Percentiles rank a stretch among this genome's conserved stretches.
These are phyloP conservation scores for Pythium brachiatum DNA, from an alignment of 352 stramenopile genomes.

Conservation along the genomic window DNA sequence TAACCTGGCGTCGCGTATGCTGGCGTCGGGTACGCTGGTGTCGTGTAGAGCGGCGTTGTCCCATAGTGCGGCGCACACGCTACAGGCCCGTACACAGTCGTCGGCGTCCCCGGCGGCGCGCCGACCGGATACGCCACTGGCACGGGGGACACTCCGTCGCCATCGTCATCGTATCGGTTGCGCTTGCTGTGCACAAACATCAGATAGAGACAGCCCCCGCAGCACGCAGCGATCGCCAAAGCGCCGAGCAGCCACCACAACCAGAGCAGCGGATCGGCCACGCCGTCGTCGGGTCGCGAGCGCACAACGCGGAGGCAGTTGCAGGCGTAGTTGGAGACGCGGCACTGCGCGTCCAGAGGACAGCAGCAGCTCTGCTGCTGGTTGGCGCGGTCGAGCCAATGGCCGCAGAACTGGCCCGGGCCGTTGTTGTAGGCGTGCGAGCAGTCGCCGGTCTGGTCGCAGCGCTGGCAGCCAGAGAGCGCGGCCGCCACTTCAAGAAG, in stretches of 20 bases:
- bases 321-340: constrained; percentile 49
- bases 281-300: constrained; percentile 3
- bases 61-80: background rate
- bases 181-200: constrained; percentile 2
- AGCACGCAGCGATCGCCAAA: constrained; percentile 9
- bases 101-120: background rate
- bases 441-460: constrained; percentile 42
- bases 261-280: constrained; percentile 29
- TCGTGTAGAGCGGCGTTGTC: constrained; percentile 11
- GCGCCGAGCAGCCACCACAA: constrained; percentile 45
- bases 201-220: constrained; percentile 18
- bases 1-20: constrained; percentile 27
- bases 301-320: constrained; percentile 29
- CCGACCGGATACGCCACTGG: constrained; percentile 17
- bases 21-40: background rate
- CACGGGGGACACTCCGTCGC: constrained; percentile 5
- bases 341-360: constrained; percentile 37
- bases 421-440: constrained; percentile 31
- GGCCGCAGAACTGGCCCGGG: constrained; percentile 46
- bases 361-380: constrained; percentile 49
- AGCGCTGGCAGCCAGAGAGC: constrained; percentile 48
- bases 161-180: background rate
- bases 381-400: constrained; percentile 49
- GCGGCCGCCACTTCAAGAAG: constrained; percentile 1
- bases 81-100: background rate